phyloP scores from a whole-genome alignment of 2,329 filamentous ascomycete species.

The Botrytis tulipae region DNA sequence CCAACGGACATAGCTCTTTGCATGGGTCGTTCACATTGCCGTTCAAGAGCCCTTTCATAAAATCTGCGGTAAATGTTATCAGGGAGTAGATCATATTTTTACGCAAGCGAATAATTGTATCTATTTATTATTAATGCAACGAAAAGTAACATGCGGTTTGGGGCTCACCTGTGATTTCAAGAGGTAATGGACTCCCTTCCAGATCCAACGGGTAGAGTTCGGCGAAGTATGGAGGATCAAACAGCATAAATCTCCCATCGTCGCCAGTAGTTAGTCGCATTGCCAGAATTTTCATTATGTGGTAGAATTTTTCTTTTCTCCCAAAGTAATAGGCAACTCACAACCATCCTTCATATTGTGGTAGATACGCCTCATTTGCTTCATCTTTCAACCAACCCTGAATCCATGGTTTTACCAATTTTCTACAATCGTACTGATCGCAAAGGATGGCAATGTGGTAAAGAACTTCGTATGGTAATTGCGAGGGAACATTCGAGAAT shows the following conservation, averaged over 20 bases:
- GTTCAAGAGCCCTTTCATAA: accelerated
- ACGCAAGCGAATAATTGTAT: background rate
- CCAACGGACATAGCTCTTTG: background rate
- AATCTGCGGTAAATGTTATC: background rate
- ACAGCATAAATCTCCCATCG: background rate
- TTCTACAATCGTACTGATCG: background rate
- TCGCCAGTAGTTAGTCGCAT: accelerated
- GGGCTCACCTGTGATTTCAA: background rate
- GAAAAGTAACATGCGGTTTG: background rate
- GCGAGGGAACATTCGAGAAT: background rate
- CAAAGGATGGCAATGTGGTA: background rate
- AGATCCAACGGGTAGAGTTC: background rate
- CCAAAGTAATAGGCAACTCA: background rate
- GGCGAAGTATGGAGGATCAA: no score
- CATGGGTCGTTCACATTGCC: background rate
- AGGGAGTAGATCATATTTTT: accelerated
- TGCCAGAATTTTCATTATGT: background rate
- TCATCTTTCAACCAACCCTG: background rate
- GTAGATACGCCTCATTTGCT: background rate
- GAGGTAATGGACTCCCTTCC: background rate
- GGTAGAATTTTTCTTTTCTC: no score
- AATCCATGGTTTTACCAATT: background rate
- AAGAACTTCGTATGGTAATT: background rate
- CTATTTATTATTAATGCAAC: accelerated
- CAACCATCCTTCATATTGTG: no score